A percentile compares a stretch with the other conserved stretches of the same genome.
phyloP scores from a whole-genome alignment of 1,139 yeast species.

The Suhomyces yuchorum region DNA sequence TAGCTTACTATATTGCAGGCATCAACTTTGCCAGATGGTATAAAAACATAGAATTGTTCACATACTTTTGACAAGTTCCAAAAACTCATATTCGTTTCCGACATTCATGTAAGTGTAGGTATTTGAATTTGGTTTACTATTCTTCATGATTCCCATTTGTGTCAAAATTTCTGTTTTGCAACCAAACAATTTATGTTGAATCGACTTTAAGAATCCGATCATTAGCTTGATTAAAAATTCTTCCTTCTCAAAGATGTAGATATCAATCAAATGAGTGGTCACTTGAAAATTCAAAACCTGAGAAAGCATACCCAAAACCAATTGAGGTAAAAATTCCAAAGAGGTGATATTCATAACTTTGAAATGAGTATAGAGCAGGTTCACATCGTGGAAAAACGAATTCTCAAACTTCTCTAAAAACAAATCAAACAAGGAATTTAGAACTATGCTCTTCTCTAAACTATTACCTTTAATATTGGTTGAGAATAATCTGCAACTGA shows the following conservation, averaged over 20 bases:
- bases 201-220: slow-evolving; percentile 48
- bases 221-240: slow-evolving; percentile 49
- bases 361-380: slow-evolving; percentile 54
- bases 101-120: slow-evolving; percentile 39
- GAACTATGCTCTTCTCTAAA: slow-evolving; percentile 10
- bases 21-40: no score
- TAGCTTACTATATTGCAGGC: no score
- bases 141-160: slow-evolving; percentile 31
- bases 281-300: slow-evolving; percentile 29
- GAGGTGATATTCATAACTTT: slow-evolving; percentile 38
- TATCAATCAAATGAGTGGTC: slow-evolving; percentile 48
- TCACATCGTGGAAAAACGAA: slow-evolving; percentile 45
- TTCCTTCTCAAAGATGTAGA: slow-evolving; percentile 59
- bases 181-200: slow-evolving; percentile 58
- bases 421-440: slow-evolving; percentile 17
- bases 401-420: slow-evolving; percentile 46
- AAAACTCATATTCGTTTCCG: slow-evolving; percentile 54
- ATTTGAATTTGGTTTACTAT: slow-evolving; percentile 15
- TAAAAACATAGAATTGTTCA: neutral
- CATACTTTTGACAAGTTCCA: slow-evolving; percentile 37
- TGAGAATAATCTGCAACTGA: slow-evolving; percentile 15
- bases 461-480: slow-evolving; percentile 3
- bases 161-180: slow-evolving; percentile 45
- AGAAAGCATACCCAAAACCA: slow-evolving; percentile 25
- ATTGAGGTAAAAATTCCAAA: slow-evolving; percentile 28